phyloP scores from a whole-genome alignment of 2,329 filamentous ascomycete genomes.

The Diaporthe citri region DNA sequence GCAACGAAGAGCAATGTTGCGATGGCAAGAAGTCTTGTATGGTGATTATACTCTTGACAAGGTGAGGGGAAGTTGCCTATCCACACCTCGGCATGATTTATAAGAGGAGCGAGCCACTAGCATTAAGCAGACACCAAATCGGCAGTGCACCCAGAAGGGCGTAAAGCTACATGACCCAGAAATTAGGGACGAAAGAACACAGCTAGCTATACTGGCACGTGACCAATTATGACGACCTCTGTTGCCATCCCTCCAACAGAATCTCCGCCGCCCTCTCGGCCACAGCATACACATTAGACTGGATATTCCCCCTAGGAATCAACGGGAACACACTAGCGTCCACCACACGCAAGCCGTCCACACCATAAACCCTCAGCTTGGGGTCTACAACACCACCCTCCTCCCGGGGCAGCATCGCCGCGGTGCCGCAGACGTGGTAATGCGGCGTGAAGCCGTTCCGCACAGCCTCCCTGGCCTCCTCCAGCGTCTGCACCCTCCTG shows the following conservation, averaged over 20 bases:
- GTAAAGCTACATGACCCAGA: not conserved
- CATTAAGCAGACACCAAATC: not conserved
- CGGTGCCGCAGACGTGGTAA: constrained; percentile 32
- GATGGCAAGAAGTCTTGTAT: too few relatives aligned
- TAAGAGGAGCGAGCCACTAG: not conserved
- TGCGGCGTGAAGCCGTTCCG: constrained; percentile 15
- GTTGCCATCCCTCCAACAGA: constrained; percentile 17
- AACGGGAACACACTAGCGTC: constrained; percentile 37
- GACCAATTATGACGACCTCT: not conserved
- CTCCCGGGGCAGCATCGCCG: constrained; percentile 30
- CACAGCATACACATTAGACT: constrained; percentile 33
- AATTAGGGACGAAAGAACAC: not conserved
- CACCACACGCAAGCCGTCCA: constrained; percentile 22
- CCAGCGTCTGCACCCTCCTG: constrained; percentile 23
- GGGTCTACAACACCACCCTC: constrained; percentile 31
- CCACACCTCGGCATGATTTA: not conserved
- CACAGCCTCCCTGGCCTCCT: constrained; percentile 30
- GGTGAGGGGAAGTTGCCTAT: not conserved
- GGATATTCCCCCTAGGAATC: constrained; percentile 32
- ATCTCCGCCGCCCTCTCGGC: constrained; percentile 35
- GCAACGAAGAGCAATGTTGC: too few relatives aligned
- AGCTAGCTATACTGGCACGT: too few relatives aligned
- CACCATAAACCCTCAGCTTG: constrained; percentile 27
- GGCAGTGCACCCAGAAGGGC: not conserved
- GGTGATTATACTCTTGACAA: too few relatives aligned